Evolutionary conservation across 2,329 filamentous ascomycete genomes (phyloP).

Genomic region (Camptophora hylomeconis): DNA sequence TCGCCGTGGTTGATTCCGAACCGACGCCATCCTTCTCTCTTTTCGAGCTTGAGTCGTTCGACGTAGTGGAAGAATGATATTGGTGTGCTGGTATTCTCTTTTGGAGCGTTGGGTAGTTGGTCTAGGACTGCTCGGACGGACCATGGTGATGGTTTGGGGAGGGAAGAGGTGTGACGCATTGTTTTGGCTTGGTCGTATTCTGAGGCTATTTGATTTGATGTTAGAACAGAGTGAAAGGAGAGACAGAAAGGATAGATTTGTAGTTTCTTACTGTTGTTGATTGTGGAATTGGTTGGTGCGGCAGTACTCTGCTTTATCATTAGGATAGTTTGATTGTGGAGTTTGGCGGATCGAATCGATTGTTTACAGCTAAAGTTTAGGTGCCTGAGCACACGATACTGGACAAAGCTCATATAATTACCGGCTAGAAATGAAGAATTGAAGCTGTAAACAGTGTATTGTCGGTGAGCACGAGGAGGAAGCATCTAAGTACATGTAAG

Average conservation of each 20-base stretch:
- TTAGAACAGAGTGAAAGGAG: no score
- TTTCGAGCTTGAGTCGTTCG: conserved; percentile 87
- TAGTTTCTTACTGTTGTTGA: no score
- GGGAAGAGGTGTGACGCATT: conserved; percentile 12
- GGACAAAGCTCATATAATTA: background rate
- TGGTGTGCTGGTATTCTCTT: conserved; percentile 55
- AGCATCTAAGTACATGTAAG: no score
- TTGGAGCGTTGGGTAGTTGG: conserved; percentile 47
- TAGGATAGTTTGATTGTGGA: conserved; percentile 2
- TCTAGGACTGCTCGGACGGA: conserved; percentile 43
- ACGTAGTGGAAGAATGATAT: conserved; percentile 90
- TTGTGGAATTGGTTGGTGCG: no score
- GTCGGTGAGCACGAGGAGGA: no score
- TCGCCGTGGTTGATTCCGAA: conserved; percentile 68
- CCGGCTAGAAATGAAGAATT: background rate
- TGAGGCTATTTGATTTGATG: no score
- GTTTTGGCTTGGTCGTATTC: conserved; percentile 5
- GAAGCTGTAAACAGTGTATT: conserved; percentile 1
- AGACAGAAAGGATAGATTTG: no score
- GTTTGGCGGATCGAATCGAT: no score
- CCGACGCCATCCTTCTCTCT: conserved; percentile 88
- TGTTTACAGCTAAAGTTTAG: no score
- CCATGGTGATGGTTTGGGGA: conserved; percentile 18
- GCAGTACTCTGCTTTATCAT: background rate
- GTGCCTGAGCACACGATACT: no score